Conservation (phyloP, 164 flowering plant genomes). For the Tetrastigma voinierianum region DNA sequence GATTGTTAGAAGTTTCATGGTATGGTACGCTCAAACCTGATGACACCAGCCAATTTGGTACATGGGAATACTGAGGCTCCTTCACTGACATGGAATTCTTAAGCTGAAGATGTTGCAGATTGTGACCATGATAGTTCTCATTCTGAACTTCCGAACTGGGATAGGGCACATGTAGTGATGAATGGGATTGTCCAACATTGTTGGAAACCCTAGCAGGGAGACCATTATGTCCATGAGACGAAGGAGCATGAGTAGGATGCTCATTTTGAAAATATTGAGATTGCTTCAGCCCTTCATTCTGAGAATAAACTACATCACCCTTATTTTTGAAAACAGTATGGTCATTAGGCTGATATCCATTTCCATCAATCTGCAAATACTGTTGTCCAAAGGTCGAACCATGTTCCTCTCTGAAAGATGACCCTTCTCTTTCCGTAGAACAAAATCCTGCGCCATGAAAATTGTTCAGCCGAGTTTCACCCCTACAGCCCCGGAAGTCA, state of each 20-base stretch:
- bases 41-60: conserved; percentile 9
- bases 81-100: conserved; percentile 13
- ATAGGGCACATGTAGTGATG: background rate
- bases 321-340: too few species aligned
- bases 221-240: background rate
- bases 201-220: conserved; percentile 2
- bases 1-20: conserved; percentile 16
- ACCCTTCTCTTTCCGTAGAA: conserved; percentile 12
- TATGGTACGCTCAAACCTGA: background rate
- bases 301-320: too few species aligned
- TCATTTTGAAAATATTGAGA: too few species aligned
- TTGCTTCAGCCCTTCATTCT: too few species aligned
- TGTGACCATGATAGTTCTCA: conserved; percentile 13
- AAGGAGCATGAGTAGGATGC: too few species aligned
- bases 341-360: background rate
- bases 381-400: conserved; percentile 11
- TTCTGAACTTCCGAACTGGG: conserved; percentile 5
- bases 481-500: conserved; percentile 10
- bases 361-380: conserved; percentile 5
- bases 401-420: conserved; percentile 10
- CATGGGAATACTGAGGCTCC: conserved; percentile 10
- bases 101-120: conserved; percentile 10
- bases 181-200: conserved; percentile 8
- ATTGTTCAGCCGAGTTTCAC: conserved; percentile 1
- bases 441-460: conserved; percentile 14